Base-by-base conservation (phyloP, 306 rosid genomes). In the Citrullus mucosospermus region DNA sequence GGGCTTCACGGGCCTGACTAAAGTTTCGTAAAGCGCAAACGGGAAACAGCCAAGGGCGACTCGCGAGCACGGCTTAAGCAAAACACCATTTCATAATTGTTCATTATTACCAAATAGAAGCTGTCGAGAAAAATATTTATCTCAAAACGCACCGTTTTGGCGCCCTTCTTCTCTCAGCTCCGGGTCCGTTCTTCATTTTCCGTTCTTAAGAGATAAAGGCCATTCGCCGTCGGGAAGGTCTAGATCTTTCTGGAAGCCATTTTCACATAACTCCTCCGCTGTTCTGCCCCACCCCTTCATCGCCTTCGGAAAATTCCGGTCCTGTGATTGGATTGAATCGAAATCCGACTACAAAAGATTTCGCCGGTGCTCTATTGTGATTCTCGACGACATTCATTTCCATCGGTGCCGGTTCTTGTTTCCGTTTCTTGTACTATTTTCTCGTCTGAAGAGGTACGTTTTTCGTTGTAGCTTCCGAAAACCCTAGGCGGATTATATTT, bases 211-310 rank as follows among this genome's bases (percentile, higher is more conserved):
- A 25, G 59, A 72, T 72, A 50, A 70, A 70, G 44, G 43, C 60
- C 59, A 72, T 50, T 72, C 60, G 22, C 43, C 77, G 77, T 68
- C 77, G 43, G 59, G 41, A 8, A 72, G 10, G 8, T 50, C 56
- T 30, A 72, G 77, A 72, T 72, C 77, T 50, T 72, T 50, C 77
- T 72, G 77, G 77, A 72, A 72, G 44, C 60, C 14, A 12, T 25
- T 46, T 48, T 44, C 56, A 65, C 38, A 8, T 36, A 68, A 41
- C 57, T 1, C 54, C 51, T 68, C 34, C 15, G 74, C 32, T 68
- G 4, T 41, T 20, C 74, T 41, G 30, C 30, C 74, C 28, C 72
- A 6, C 25, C 72, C 25, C 72, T 36, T 7, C 57, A 25, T 72
- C 59, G 43, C 41, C 60, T 72, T 72, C 59, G 43, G 8, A 14